phyloP scores from a whole-genome alignment of 192 early-diverging fungal genomes.

The Backusella macrospora region DNA sequence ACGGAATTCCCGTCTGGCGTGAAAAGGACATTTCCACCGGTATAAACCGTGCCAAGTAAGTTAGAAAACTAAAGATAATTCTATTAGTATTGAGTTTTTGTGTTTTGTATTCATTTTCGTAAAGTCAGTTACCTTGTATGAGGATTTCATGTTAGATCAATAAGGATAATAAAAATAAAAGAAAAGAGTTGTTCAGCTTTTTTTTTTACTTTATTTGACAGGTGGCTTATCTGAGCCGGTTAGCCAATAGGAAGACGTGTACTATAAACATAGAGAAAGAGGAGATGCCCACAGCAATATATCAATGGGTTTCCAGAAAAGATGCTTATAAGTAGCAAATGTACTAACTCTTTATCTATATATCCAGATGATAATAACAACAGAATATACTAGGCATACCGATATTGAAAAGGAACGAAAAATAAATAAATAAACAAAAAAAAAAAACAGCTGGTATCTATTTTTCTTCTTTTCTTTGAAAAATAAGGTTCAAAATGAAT shows the following conservation, averaged over 20 bases:
- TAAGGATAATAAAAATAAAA: constrained; percentile 4
- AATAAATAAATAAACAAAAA: no score
- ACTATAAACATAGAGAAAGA: no score
- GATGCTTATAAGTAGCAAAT: no score
- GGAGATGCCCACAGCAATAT: no score
- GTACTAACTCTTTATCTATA: no score
- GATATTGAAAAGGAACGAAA: no score
- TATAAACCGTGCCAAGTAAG: constrained; percentile 97
- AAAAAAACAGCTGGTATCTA: neutral
- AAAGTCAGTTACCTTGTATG: constrained; percentile 27
- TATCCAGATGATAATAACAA: no score
- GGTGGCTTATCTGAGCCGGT: neutral
- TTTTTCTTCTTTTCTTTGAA: neutral
- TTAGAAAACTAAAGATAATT: constrained; percentile 81
- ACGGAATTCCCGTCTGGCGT: constrained; percentile 94
- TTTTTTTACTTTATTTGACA: constrained; percentile 14
- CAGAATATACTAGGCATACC: no score
- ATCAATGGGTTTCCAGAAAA: no score
- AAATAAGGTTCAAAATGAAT: neutral
- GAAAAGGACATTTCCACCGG: constrained; percentile 93
- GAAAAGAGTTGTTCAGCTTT: neutral
- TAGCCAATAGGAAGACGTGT: neutral
- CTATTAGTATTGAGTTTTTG: neutral
- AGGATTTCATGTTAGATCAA: constrained; percentile 32
- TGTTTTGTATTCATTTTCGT: neutral